A percentile compares a stretch with the other conserved stretches of the same genome.
Conservation (phyloP, 441 rosid genomes). For the Populus hybrid region DNA sequence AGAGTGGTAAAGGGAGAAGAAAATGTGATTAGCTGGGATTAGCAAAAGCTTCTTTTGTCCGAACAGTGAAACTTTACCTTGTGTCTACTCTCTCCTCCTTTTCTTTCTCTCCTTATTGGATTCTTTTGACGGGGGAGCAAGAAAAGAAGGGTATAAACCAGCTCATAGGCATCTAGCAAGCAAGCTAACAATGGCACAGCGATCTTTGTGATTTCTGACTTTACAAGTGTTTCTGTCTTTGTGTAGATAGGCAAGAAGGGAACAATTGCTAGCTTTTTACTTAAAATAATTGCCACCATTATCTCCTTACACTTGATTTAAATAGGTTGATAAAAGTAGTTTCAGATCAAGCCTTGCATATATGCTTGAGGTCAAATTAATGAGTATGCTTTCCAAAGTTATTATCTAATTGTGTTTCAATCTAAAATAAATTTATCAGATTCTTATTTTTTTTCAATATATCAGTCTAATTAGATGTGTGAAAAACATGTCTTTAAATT, state of each 20-base stretch:
- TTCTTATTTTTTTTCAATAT: no score
- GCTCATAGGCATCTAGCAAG: constrained; percentile 30
- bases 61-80: constrained; percentile 50
- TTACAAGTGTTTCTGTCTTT: constrained; percentile 21
- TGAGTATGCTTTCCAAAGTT: no score
- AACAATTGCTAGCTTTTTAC: no score
- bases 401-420: no score
- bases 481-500: no score
- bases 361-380: no score
- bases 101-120: constrained; percentile 27
- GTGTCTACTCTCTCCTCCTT: constrained; percentile 17
- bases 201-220: not conserved
- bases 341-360: no score
- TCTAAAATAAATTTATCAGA: no score
- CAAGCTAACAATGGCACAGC: constrained; percentile 11
- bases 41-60: constrained; percentile 42
- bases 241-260: constrained; percentile 20
- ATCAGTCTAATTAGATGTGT: no score
- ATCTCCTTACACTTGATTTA: not conserved
- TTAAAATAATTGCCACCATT: no score
- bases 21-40: constrained; percentile 18
- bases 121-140: constrained; percentile 48
- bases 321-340: not conserved
- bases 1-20: constrained; percentile 9
- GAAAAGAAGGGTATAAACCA: constrained; percentile 62